A percentile compares a stretch with the other conserved stretches of the same genome.
phyloP scores from a whole-genome alignment of 139 green algal genomes.

The Coelastrella sp. region DNA sequence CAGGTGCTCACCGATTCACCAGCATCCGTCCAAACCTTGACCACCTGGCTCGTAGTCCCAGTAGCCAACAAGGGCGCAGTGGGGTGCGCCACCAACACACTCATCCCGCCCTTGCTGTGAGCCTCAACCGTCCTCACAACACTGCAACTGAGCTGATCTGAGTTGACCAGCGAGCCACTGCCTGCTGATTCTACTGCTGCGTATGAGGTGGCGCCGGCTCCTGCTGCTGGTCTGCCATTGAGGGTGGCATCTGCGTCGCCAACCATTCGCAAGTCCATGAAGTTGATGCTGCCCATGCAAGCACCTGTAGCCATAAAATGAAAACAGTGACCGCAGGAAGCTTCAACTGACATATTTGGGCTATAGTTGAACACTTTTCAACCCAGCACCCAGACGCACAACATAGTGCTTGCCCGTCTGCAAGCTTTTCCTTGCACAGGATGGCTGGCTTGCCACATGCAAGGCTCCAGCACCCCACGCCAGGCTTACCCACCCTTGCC shows the following conservation, averaged over 20 bases:
- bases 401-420: too few species aligned
- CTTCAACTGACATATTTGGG: too few species aligned
- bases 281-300: constrained; percentile 75
- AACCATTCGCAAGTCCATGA: constrained; percentile 84
- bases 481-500: too few species aligned
- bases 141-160: constrained; percentile 30
- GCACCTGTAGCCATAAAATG: constrained; percentile 15
- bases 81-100: constrained; percentile 80
- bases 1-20: constrained; percentile 69
- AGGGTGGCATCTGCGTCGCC: constrained; percentile 15
- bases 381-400: too few species aligned
- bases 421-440: too few species aligned
- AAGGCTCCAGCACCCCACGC: too few species aligned
- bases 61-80: constrained; percentile 89
- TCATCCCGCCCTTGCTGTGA: constrained; percentile 81
- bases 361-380: too few species aligned
- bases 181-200: constrained; percentile 12
- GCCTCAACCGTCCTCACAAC: constrained; percentile 79
- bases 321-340: neutral
- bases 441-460: too few species aligned
- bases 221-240: constrained; percentile 27
- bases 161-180: neutral
- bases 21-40: constrained; percentile 81
- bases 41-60: constrained; percentile 71
- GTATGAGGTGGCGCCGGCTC: neutral